These are phyloP conservation scores for Pugionium cornutum DNA, from an alignment of 345 rosid species.

Conservation along the genomic window DNA sequence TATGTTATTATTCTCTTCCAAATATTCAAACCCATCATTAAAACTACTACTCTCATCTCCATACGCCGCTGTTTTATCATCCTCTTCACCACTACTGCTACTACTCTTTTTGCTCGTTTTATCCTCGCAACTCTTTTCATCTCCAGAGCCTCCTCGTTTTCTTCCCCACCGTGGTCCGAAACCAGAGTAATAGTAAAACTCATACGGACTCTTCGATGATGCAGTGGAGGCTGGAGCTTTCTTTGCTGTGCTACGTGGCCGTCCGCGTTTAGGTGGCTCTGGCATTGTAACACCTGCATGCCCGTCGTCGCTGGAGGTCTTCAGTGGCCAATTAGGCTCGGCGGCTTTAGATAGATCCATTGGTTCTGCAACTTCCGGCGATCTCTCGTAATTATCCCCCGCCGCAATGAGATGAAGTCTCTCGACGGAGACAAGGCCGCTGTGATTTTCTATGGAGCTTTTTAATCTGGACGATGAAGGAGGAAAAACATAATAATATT, in stretches of 20 bases:
- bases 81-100: conserved; percentile 35
- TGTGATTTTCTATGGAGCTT: conserved; percentile 16
- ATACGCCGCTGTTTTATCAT: conserved; percentile 24
- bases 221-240: conserved; percentile 36
- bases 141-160: conserved; percentile 49
- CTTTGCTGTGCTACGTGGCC: conserved; percentile 48
- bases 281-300: conserved; percentile 16
- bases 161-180: conserved; percentile 91
- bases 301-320: conserved; percentile 23
- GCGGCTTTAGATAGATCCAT: conserved; percentile 35
- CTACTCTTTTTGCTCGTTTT: conserved; percentile 24
- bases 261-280: conserved; percentile 38
- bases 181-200: conserved; percentile 93
- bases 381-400: conserved; percentile 37
- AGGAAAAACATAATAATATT: background rate
- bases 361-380: conserved; percentile 30
- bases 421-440: conserved; percentile 54
- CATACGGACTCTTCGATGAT: conserved; percentile 51
- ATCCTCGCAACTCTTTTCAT: conserved; percentile 21
- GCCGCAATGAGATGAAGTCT: conserved; percentile 42
- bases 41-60: conserved; percentile 22
- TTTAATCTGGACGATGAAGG: conserved; percentile 18
- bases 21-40: conserved; percentile 35
- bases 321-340: conserved; percentile 40
- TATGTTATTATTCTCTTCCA: conserved; percentile 48